These are phyloP conservation scores for Stipa capillata DNA, from an alignment of 176 grass and related monocot genomes.

Conservation along the genomic window DNA sequence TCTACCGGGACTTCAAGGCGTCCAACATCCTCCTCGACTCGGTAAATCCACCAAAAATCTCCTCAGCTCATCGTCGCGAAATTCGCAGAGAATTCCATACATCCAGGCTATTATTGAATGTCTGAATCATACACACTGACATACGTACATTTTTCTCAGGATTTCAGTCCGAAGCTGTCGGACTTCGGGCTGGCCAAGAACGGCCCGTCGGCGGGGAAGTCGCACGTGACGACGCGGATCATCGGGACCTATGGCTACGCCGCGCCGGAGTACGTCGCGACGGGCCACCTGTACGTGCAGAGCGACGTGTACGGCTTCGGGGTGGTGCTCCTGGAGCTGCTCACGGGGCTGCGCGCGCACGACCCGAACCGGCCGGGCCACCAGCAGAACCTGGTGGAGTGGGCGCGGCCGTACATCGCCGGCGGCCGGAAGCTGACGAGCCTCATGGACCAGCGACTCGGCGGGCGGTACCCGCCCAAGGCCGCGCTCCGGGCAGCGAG, in stretches of 20 bases:
- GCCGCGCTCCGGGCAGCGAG: conserved; percentile 41
- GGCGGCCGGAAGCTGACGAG: conserved; percentile 43
- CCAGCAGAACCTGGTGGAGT: conserved; percentile 61
- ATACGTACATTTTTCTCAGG: too few species aligned
- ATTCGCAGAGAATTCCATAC: too few species aligned
- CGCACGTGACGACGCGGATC: conserved; percentile 74
- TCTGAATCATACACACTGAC: too few species aligned
- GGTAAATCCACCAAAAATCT: conserved; percentile 8
- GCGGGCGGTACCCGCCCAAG: conserved; percentile 52
- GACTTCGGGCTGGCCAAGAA: conserved; percentile 93
- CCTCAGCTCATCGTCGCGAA: too few species aligned
- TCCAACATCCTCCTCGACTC: conserved; percentile 76
- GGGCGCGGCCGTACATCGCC: conserved; percentile 47
- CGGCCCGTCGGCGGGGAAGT: conserved; percentile 48
- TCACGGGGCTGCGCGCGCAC: conserved; percentile 69
- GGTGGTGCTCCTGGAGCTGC: conserved; percentile 70
- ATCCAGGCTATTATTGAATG: too few species aligned
- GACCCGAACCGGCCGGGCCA: conserved; percentile 62
- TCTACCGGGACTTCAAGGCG: conserved; percentile 81
- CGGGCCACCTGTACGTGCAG: conserved; percentile 79
- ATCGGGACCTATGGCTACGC: conserved; percentile 91
- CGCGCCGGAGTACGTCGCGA: conserved; percentile 89
- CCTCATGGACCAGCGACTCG: conserved; percentile 60
- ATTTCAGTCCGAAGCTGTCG: conserved; percentile 71
- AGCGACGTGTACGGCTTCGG: conserved; percentile 89